Evolutionary conservation across 495 filamentous ascomycete species (phyloP).

Genomic region (Tuber umbilicatum): DNA sequence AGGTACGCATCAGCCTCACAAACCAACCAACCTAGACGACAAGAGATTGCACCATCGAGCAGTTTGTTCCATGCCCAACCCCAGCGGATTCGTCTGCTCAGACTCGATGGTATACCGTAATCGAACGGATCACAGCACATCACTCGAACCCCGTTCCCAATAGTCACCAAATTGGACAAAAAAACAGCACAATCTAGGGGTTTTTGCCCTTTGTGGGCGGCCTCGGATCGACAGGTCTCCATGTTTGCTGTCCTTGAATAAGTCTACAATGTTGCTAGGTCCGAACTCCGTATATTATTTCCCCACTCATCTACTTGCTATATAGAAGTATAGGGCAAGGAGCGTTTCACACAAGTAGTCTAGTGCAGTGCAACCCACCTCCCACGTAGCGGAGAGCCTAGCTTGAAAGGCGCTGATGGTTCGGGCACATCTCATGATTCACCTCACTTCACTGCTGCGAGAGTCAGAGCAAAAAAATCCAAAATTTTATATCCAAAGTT

Average conservation of each 20-base stretch:
- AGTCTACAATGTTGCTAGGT: too few relatives aligned
- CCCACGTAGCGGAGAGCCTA: neutral
- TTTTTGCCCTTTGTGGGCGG: too few relatives aligned
- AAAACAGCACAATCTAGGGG: too few relatives aligned
- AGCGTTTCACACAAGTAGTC: neutral
- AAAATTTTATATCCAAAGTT: neutral
- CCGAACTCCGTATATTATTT: neutral
- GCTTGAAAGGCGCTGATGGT: neutral
- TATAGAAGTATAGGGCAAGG: neutral
- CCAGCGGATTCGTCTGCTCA: neutral
- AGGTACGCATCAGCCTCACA: too few relatives aligned
- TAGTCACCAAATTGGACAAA: too few relatives aligned
- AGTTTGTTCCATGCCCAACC: neutral
- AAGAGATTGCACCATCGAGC: neutral
- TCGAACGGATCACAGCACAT: neutral
- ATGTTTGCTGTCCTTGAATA: too few relatives aligned
- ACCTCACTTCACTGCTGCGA: neutral
- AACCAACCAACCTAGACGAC: neutral
- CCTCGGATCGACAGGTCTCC: too few relatives aligned
- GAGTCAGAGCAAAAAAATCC: neutral
- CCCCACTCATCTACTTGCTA: neutral
- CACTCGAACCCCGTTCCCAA: neutral
- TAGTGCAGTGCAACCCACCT: neutral
- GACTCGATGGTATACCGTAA: neutral
- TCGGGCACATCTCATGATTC: neutral